phyloP scores from a whole-genome alignment of 768 basidiomycete genomes.

The Aureoboletus auriporus region DNA sequence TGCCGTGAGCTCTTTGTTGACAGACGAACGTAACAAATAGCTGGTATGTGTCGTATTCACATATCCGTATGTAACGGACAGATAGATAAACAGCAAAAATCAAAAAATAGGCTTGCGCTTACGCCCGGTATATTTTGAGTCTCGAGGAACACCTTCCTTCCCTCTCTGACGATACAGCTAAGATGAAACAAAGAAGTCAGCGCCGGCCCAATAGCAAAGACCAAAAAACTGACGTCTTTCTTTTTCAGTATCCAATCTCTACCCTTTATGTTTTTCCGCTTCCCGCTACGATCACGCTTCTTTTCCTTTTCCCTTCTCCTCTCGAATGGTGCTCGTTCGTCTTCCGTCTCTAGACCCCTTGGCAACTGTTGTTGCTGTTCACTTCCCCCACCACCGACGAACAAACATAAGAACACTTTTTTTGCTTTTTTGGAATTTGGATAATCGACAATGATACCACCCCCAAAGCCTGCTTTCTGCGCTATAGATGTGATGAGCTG shows the following conservation, averaged over 20 bases:
- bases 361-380: slow-evolving; percentile 65
- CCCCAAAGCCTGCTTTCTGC: slow-evolving; percentile 93
- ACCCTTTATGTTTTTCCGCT: slow-evolving; percentile 69
- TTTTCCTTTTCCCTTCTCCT: slow-evolving; percentile 67
- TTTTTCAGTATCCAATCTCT: slow-evolving; percentile 95
- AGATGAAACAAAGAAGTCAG: neutral
- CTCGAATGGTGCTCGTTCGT: slow-evolving; percentile 67
- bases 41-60: slow-evolving; percentile 8
- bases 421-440: slow-evolving; percentile 94
- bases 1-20: slow-evolving; percentile 42
- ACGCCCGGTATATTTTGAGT: slow-evolving; percentile 91
- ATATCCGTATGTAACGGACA: slow-evolving; percentile 1
- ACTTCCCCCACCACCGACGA: slow-evolving; percentile 74
- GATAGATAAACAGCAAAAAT: slow-evolving; percentile 25
- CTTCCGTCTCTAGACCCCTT: slow-evolving; percentile 70
- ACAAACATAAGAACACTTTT: slow-evolving; percentile 92
- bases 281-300: slow-evolving; percentile 54
- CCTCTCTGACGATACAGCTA: slow-evolving; percentile 83
- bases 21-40: slow-evolving; percentile 24
- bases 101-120: slow-evolving; percentile 79
- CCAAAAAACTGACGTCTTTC: slow-evolving; percentile 68
- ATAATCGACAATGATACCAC: slow-evolving; percentile 94
- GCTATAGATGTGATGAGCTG: slow-evolving; percentile 91
- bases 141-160: slow-evolving; percentile 78
- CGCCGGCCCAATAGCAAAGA: neutral